Base-by-base conservation (phyloP, 495 filamentous ascomycete species). In the Rusavskia elegans region DNA sequence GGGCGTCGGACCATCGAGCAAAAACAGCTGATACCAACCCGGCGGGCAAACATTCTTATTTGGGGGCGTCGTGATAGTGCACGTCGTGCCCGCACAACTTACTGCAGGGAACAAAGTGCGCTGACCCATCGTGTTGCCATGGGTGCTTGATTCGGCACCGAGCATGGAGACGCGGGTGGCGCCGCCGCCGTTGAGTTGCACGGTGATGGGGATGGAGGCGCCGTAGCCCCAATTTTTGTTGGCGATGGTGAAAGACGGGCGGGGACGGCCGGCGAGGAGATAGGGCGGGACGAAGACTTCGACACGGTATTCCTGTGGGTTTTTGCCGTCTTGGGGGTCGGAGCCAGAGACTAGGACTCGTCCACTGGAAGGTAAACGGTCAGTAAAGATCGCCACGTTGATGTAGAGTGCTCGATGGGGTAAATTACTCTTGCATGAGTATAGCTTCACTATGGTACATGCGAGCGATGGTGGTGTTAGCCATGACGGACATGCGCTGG, bases 271-370 rank as follows among this genome's bases (percentile, higher is more conserved):
- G 60, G 57, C 68, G 53, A 77, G 68, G 9, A 83, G 73, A 53
- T 83, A 84, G 0, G 79, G 80, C 11, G 80, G 80, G 0, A 73
- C 59, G 64, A 82, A 84, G 20, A 80, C 77, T 62, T 83, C 80
- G 52, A 82, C 72, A 45, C 80, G 74, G 66, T 80, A 81, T 62
- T 83, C 80, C 55, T 83, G 68, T 0, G 72, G 73, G 61, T 75
- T 68, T 49, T 64, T 59, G 35, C 63, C 63, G 53, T 81, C 78
- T 55, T 82, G 59, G 0, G 80, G 80, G 55, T 82, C 79, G 19
- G 80, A 83, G 45, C 80, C 80, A 5, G 76, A 77, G 55, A 84
- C 70, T 10, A 84, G 65, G 20, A 83, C 80, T 50, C 80, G 76
- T 20, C 80, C 80, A 63, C 32, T 35, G 32, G 10, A 35, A 27